A percentile compares a stretch with the other conserved stretches of the same genome.
phyloP scores from a whole-genome alignment of 257 asterid genomes.

The Solanum megistacrolobum region DNA sequence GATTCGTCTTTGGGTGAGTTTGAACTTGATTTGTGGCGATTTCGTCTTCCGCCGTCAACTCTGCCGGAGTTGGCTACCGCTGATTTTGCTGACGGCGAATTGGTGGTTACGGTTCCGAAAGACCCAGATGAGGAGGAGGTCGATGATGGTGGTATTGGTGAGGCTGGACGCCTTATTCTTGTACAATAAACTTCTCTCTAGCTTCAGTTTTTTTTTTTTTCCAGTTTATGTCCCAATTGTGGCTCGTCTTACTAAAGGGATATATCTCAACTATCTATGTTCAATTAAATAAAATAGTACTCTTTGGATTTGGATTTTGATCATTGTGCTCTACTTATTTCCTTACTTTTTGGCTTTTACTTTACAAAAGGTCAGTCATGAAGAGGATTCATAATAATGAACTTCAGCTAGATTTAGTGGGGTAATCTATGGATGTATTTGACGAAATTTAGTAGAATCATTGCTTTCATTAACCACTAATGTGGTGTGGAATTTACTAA shows the following conservation, averaged over 20 bases:
- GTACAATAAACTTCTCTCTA: slow-evolving; percentile 37
- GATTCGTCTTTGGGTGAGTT: slow-evolving; percentile 38
- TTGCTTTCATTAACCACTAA: background rate
- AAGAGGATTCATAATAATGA: background rate
- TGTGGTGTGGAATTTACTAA: background rate
- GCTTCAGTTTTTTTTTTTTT: background rate
- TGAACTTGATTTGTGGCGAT: slow-evolving; percentile 75
- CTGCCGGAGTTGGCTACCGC: slow-evolving; percentile 66
- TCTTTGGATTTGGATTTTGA: background rate
- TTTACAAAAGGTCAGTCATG: background rate
- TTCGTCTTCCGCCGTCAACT: slow-evolving; percentile 58
- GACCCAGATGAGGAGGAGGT: slow-evolving; percentile 24
- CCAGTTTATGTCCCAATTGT: background rate
- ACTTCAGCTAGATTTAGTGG: background rate
- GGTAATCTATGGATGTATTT: background rate
- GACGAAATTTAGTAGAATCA: background rate
- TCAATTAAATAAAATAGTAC: background rate
- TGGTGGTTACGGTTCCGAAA: slow-evolving; percentile 71
- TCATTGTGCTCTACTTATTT: background rate
- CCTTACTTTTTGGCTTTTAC: background rate
- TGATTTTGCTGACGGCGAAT: slow-evolving; percentile 50
- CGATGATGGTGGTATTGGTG: slow-evolving; percentile 28
- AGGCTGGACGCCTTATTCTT: slow-evolving; percentile 48
- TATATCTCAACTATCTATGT: background rate
- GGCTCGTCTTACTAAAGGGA: background rate